Evolutionary conservation across 345 rosid species (phyloP), one percentile per base, ranked within the genome.

Genomic region (Salix suchowensis): DNA sequence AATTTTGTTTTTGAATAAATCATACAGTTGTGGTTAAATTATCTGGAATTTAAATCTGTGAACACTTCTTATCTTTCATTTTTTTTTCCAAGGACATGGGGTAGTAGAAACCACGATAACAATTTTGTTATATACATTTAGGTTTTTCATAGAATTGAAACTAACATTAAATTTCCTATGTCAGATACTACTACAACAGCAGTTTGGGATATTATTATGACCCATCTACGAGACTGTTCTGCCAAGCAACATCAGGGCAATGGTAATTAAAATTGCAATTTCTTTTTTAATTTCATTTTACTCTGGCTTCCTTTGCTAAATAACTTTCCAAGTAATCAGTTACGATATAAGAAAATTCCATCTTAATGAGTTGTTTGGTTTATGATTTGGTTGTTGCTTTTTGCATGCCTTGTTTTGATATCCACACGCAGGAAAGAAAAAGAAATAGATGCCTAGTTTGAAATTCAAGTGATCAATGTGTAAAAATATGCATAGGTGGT

Each of bases 181-280:
- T 74, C 92, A 94, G 98, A 82, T 96, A 94, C 86, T 96, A 96
- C 81, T 92, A 92, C 86, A 96, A 93, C 85, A 88, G 97, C 89
- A 90, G 86, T 79, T 84, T 86, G 85, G 99, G 98, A 48, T 93
- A 94, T 85, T 92, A 90, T 71, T 96, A 91, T 67, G 99, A 96
- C 68, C 87, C 99, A 65, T 87, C 92, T 32, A 90, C 97, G 0
- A 89, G 95, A 74, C 83, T 96, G 23, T 91, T 87, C 83, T 93
- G 95, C 84, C 88, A 85, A 4, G 99, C 97, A 67, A 77, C 91
- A 74, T 86, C 98, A 60, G 95, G 97, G 44, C 90, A 88, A 84
- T 96, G 99, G 99, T 93, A 93, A 76, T 36, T 39, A 30, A 39
- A 39, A 67, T 60, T 50, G 21, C 37, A 30, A 19, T 55, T 48